Conservation (phyloP, 805 yeast species). For the Metschnikowia koreensis region DNA sequence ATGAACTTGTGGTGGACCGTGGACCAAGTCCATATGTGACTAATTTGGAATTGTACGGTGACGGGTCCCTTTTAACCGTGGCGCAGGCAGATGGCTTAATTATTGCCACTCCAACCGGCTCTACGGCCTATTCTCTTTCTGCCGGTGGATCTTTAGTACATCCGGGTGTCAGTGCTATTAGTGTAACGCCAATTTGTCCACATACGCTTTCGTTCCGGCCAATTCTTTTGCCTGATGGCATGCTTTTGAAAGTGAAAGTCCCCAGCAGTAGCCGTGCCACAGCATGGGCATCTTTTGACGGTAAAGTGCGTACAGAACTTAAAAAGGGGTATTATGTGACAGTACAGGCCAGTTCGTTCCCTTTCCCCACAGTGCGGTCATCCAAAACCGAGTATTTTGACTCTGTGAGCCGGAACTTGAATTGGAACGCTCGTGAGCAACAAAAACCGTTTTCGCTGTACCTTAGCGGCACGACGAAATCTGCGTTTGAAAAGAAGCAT, state of each 20-base stretch:
- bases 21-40: constrained; percentile 94
- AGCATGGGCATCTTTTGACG: constrained; percentile 97
- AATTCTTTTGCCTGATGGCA: constrained; percentile 88
- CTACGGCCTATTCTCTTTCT: constrained; percentile 91
- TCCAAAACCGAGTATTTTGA: constrained; percentile 77
- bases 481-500: constrained; percentile 29
- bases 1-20: constrained; percentile 87
- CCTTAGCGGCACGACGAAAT: constrained; percentile 51
- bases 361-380: constrained; percentile 88
- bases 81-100: constrained; percentile 95
- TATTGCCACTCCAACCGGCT: constrained; percentile 92
- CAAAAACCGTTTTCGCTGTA: constrained; percentile 77
- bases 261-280: constrained; percentile 78
- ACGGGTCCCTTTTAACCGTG: constrained; percentile 77
- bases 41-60: constrained; percentile 85
- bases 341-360: constrained; percentile 81
- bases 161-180: constrained; percentile 88
- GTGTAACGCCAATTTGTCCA: constrained; percentile 95
- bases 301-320: constrained; percentile 81
- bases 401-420: constrained; percentile 77
- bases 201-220: constrained; percentile 94
- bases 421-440: constrained; percentile 90
- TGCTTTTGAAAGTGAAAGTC: constrained; percentile 77
- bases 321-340: constrained; percentile 81
- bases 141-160: constrained; percentile 96